phyloP scores from a whole-genome alignment of 129 eudicot genomes.

The Tagetes erecta region DNA sequence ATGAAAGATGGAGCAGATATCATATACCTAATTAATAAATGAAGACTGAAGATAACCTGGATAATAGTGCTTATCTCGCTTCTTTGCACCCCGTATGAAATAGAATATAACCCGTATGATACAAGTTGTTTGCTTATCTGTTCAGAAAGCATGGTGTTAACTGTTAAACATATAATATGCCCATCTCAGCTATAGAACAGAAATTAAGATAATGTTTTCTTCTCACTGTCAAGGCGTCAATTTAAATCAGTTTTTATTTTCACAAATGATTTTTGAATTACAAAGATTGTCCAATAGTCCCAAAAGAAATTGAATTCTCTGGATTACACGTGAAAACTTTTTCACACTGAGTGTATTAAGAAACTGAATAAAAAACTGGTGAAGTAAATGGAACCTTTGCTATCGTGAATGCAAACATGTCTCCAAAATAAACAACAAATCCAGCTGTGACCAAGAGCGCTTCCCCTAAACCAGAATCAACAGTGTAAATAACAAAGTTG shows the following conservation, averaged over 20 bases:
- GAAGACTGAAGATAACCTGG: conserved; percentile 46
- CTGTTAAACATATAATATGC: conserved; percentile 16
- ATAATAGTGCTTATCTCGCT: conserved; percentile 76
- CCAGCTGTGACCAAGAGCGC: conserved; percentile 88
- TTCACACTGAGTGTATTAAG: conserved; percentile 2
- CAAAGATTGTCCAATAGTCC: not conserved
- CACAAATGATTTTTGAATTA: conserved; percentile 5
- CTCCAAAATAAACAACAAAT: conserved; percentile 79
- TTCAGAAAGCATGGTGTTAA: conserved; percentile 14
- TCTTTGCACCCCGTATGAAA: conserved; percentile 45
- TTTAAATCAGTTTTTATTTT: not conserved
- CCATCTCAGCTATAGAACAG: not conserved
- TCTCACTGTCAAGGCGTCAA: conserved; percentile 1
- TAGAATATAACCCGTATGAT: conserved; percentile 26
- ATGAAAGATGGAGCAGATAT: not conserved
- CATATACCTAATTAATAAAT: not conserved
- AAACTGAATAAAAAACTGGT: not conserved
- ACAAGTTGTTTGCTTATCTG: conserved; percentile 46
- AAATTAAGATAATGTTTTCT: not conserved
- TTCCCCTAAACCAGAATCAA: conserved; percentile 60
- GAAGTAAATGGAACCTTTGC: conserved; percentile 47
- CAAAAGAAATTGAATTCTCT: not conserved
- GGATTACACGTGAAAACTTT: not conserved
- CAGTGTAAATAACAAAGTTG: not conserved
- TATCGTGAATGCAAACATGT: conserved; percentile 63